Percentiles rank a stretch among this genome's conserved stretches.
Conservation (phyloP, 768 basidiomycete species). For the Leucocoprinus sp. region DNA sequence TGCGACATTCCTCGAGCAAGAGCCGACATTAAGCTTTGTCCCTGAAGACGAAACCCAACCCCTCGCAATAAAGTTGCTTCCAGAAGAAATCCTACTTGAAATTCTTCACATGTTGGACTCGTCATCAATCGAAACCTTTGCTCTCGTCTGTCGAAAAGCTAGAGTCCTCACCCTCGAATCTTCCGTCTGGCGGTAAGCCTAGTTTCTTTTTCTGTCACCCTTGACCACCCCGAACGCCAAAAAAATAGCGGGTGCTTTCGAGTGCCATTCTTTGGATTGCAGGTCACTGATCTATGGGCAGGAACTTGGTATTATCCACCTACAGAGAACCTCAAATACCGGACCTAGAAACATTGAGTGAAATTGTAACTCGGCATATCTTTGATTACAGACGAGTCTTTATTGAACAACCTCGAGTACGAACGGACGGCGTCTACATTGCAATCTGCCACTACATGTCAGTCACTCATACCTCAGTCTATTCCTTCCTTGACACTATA, state of each 20-base stretch:
- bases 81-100: slow-evolving; percentile 67
- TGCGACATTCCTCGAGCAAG: slow-evolving; percentile 34
- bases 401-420: slow-evolving; percentile 78
- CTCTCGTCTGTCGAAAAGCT: slow-evolving; percentile 61
- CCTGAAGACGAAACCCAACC: slow-evolving; percentile 61
- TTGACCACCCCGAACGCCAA: too few relatives aligned
- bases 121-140: slow-evolving; percentile 71
- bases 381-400: slow-evolving; percentile 69
- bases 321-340: slow-evolving; percentile 75
- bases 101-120: slow-evolving; percentile 63
- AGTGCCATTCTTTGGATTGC: neutral
- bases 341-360: slow-evolving; percentile 37
- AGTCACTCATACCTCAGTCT: slow-evolving; percentile 17
- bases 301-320: slow-evolving; percentile 52
- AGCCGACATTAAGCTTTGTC: slow-evolving; percentile 39
- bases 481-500: slow-evolving; percentile 8
- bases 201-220: too few relatives aligned
- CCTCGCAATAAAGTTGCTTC: slow-evolving; percentile 49
- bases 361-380: slow-evolving; percentile 42
- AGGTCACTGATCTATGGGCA: slow-evolving; percentile 19
- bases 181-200: slow-evolving; percentile 65
- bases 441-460: slow-evolving; percentile 86
- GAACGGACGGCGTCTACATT: slow-evolving; percentile 86
- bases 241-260: neutral
- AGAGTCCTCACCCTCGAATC: slow-evolving; percentile 63